Evolutionary conservation across 192 early-diverging fungal species (phyloP), one percentile per base, ranked within the genome.

Genomic region (Mortierella antarctica): DNA sequence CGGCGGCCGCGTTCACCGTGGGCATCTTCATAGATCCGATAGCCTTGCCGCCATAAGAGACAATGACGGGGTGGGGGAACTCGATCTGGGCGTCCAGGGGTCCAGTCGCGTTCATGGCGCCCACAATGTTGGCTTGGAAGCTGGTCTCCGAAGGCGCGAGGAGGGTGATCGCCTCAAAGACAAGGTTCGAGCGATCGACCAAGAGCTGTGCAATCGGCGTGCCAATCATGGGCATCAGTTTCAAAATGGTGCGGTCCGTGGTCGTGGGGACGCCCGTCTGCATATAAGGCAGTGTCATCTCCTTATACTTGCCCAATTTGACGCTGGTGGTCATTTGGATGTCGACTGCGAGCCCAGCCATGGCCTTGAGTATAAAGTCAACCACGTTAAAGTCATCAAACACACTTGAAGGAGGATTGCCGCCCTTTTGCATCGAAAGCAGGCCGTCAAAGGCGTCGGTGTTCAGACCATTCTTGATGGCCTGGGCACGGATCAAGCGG

Each of bases 121-220:
- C 12, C 49, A 62, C 65, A 72, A 88, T 82, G 52, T 82, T 68
- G 13, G 84, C 82, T 2, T 46, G 58, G 64, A 83, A 82, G 31
- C 62, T 65, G 53, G 62, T 63, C 3, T 86, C 73, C 39, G 83
- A 75, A 42, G 86, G 80, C 40, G 48, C 48, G 48, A 72, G 71
- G 51, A 88, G 62, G 6, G 63, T 61, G 44, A 86, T 56, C 39
- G 61, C 63, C 12, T 84, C 74, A 62, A 88, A 85, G 12, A 61
- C 61, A 44, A 88, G 76, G 20, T 20, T 42, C 15, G 73, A 53
- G 13, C 56, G 57, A 15, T 62, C 55, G 44, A 88, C 84, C 62
- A 88, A 74, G 11, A 65, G 18, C 48, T 84, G 83, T 5, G 86
- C 88, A 68, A 89, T 83, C 10, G 88, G 88, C 23, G 77, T 82